Evolutionary conservation across 768 basidiomycete genomes (phyloP), one percentile per base, ranked within the genome.

Genomic region (Inosperma sp.): DNA sequence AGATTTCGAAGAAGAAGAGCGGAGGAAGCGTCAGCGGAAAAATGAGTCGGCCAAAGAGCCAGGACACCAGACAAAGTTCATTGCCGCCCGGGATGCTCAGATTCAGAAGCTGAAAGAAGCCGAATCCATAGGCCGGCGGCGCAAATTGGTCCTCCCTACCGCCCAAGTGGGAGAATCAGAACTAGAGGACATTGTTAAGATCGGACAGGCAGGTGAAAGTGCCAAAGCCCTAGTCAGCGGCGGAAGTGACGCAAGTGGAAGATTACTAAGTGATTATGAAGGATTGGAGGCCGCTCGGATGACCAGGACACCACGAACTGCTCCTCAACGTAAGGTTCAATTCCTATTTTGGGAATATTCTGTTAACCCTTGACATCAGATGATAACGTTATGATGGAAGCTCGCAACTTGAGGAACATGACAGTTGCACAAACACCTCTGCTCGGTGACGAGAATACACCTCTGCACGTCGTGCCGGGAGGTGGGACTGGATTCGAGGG

Each of bases 61-160:
- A 5, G 73, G 75, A 7, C 84, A 88, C 55, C 87, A 94, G 64
- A 91, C 92, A 25, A 95, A 96, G 65, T 99, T 99, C 60, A 81
- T 97, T 36, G 86, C 94, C n/a, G 93, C 93, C 5, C 83, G 95
- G 50, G 94, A 98, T 64, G 93, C 93, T 1, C 95, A 99, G 66
- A 97, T 98, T 58, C 93, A 96, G 66, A 93, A 94, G 67, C 73
- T 98, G 51, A 96, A 96, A 68, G 96, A 99, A 67, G 94, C 94
- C 16, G 93, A 97, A 65, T 93, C 89, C 47, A 93, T 98, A 51
- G 88, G 92, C 21, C 80, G 92, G 56, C 70, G 96, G 57, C 72
- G 91, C 58, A 90, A 89, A 67, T 74, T 99, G 23, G 79, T 81
- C 48, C 74, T 99, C 12, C 96, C 96, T 0, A 70, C 72, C 21